Evolutionary conservation across 495 filamentous ascomycete species (phyloP), one percentile per base, ranked within the genome.

Genomic region (Haplographium delicatum): DNA sequence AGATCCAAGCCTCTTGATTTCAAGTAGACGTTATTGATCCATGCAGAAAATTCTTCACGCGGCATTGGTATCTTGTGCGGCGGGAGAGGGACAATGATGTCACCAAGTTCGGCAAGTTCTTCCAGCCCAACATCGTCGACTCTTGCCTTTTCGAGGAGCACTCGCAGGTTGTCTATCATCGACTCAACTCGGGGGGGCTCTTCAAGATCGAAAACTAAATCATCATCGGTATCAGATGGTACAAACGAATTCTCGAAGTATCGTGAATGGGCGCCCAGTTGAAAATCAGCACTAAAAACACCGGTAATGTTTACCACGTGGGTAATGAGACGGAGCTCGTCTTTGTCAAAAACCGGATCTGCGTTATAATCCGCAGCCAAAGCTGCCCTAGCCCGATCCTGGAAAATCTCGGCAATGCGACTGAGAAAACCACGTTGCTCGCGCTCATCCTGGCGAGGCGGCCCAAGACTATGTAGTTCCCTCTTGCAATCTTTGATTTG

Each of bases 381-480:
- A 1, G 51, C 56, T 24, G 13, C 16, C 23, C 31, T 50, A 22
- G 50, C 39, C 0, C 6, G 18, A 34, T 50, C 56, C 44, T 51
- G 50, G 51, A 58, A 58, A 31, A 1, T 45, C 37, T 28, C 13
- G 6, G 51, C 45, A 42, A 58, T 46, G 25, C 30, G 18, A 28
- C 10, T 43, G 9, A 58, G 51, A 42, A 39, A 47, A 26, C 5
- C 25, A 16, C 45, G 45, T 28, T 58, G 56, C 38, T 58, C 44
- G 33, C 20, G 16, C 25, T 19, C 39, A 28, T 19, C n/a, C 38
- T 58, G 24, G 4, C 56, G 37, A 39, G 15, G 5, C 25, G 61
- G 61, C 0, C 81, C 80, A 50, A 84, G 63, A 4, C 26, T 48
- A 1, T 68, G 37, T 9, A 77, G 63, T 8, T 56, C 41, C 1